Conservation (phyloP, 2,329 filamentous ascomycete genomes). For the Colletotrichum liriopes region DNA sequence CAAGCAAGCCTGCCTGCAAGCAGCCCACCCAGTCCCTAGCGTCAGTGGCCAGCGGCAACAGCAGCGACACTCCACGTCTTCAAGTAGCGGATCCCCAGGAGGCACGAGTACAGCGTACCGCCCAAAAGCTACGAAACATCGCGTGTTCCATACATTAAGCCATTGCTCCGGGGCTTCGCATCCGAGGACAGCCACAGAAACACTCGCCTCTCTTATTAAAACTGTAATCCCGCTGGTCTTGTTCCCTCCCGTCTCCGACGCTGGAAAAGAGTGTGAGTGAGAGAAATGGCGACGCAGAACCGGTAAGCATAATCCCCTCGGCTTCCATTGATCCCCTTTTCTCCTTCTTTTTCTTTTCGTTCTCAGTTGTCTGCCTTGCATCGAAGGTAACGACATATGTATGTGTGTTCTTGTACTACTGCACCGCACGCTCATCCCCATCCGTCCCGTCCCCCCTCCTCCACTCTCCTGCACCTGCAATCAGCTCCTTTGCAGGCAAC, state of each 20-base stretch:
- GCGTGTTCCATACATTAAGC: conserved; percentile 43
- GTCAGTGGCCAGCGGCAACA: not conserved
- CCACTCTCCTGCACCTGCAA: conserved; percentile 20
- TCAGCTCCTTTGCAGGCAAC: conserved; percentile 5
- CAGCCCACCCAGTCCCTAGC: conserved; percentile 4
- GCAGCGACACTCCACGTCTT: not conserved
- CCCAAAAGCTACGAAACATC: conserved; percentile 42
- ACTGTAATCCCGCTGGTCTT: conserved; percentile 33
- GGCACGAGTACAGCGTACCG: conserved; percentile 35
- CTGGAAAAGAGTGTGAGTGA: conserved; percentile 25
- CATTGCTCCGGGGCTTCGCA: conserved; percentile 32
- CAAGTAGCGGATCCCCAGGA: conserved; percentile 33
- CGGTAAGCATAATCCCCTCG: conserved; percentile 48
- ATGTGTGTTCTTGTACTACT: not conserved
- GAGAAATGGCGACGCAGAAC: conserved; percentile 54
- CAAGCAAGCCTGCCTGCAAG: conserved; percentile 9
- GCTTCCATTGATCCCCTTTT: not conserved
- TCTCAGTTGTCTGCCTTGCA: not conserved
- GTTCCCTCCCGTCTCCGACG: not conserved
- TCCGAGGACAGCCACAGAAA: conserved; percentile 39
- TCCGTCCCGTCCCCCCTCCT: conserved; percentile 16
- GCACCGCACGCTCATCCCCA: conserved; percentile 10
- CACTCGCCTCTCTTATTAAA: conserved; percentile 37
- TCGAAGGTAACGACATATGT: conserved; percentile 3
- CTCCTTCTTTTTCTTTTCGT: not conserved